Evolutionary conservation across 2,329 filamentous ascomycete genomes (phyloP).

Genomic region (Setomelanomma holmii): DNA sequence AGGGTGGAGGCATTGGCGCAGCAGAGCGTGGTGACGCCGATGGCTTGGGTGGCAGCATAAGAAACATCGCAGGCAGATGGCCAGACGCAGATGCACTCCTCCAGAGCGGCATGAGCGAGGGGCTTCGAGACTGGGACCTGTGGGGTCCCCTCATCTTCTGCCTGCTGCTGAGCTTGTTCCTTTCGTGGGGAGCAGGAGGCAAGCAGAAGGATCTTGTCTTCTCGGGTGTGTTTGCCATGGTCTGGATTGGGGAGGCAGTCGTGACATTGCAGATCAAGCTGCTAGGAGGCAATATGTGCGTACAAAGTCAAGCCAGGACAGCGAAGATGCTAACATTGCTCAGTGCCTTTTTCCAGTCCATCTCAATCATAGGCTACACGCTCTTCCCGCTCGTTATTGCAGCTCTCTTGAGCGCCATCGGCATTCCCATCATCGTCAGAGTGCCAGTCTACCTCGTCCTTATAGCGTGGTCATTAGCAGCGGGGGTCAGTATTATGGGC

Average conservation of each 20-base stretch:
- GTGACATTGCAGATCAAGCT: slow-evolving; percentile 99
- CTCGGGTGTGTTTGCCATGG: slow-evolving; percentile 92
- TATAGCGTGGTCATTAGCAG: slow-evolving; percentile 90
- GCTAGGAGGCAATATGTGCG: slow-evolving; percentile 94
- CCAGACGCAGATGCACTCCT: slow-evolving; percentile 71
- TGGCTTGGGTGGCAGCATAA: slow-evolving; percentile 54
- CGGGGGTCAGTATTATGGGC: slow-evolving; percentile 92
- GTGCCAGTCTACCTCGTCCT: slow-evolving; percentile 91
- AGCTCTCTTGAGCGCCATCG: slow-evolving; percentile 82
- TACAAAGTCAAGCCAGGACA: slow-evolving; percentile 25
- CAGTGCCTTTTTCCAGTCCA: slow-evolving; percentile 95
- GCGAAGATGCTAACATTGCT: slow-evolving; percentile 23
- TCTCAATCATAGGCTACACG: slow-evolving; percentile 98
- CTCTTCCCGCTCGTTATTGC: slow-evolving; percentile 96
- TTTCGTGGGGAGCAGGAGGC: slow-evolving; percentile 80
- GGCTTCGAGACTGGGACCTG: slow-evolving; percentile 94
- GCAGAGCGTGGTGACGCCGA: slow-evolving; percentile 64
- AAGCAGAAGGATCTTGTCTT: slow-evolving; percentile 90
- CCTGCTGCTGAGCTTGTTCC: slow-evolving; percentile 81
- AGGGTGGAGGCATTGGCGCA: slow-evolving; percentile 63
- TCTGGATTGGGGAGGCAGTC: slow-evolving; percentile 96
- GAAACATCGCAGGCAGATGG: slow-evolving; percentile 68
- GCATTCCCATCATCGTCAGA: slow-evolving; percentile 78
- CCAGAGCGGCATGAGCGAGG: slow-evolving; percentile 81
- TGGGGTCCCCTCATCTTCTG: slow-evolving; percentile 98